phyloP scores from a whole-genome alignment of 306 rosid genomes.

The Trichosanthes cucumerina region DNA sequence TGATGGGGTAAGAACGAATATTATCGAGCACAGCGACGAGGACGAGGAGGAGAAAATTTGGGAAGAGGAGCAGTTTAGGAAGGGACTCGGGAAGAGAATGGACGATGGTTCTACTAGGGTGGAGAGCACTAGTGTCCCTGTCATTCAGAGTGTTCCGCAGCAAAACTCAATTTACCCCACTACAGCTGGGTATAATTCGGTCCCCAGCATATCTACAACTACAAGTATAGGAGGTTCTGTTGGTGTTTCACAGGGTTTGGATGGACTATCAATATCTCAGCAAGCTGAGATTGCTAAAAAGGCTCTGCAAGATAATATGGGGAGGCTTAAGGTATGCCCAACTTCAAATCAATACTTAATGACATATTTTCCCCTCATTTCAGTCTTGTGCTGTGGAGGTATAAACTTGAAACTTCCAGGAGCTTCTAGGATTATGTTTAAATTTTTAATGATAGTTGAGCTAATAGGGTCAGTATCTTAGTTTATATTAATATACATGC shows the following conservation, averaged over 20 bases:
- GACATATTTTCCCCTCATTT: background rate
- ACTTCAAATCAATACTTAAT: background rate
- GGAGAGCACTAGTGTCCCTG: conserved; percentile 30
- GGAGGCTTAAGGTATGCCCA: conserved; percentile 63
- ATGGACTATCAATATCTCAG: conserved; percentile 47
- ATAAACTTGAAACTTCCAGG: background rate
- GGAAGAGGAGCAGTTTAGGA: conserved; percentile 94
- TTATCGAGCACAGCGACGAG: conserved; percentile 25
- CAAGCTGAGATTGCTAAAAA: conserved; percentile 58
- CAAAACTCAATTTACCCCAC: conserved; percentile 34
- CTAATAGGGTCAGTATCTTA: background rate
- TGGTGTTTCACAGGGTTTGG: conserved; percentile 33
- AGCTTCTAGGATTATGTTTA: background rate
- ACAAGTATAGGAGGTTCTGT: conserved; percentile 53
- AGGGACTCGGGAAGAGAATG: conserved; percentile 89
- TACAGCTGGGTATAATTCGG: conserved; percentile 26
- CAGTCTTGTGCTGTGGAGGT: background rate
- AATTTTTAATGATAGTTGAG: conserved; percentile 3
- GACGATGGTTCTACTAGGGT: conserved; percentile 66
- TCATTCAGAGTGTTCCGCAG: conserved; percentile 42
- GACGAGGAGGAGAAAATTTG: conserved; percentile 86
- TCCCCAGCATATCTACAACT: conserved; percentile 23
- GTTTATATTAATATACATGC: background rate
- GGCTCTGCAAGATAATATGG: conserved; percentile 55
- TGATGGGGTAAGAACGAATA: conserved; percentile 26